phyloP scores from a whole-genome alignment of 1,284 basidiomycete species.

The Grifola frondosa region DNA sequence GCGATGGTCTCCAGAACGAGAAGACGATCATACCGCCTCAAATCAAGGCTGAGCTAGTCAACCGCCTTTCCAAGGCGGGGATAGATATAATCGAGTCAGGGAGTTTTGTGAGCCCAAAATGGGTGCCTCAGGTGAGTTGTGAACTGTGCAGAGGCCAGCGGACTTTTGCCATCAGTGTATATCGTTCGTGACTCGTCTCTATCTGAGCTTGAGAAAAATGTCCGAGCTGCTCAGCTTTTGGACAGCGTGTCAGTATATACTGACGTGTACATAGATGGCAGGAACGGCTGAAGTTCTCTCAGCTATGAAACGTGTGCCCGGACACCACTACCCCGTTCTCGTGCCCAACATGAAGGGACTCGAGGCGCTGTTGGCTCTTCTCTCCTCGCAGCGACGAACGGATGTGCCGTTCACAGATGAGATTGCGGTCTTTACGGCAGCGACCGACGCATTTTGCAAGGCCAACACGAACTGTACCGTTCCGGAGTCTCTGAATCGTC shows the following conservation, averaged over 20 bases:
- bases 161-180: no score
- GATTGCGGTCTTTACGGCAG: slow-evolving; percentile 88
- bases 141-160: neutral
- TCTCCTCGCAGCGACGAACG: slow-evolving; percentile 38
- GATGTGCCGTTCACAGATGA: slow-evolving; percentile 65
- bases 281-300: slow-evolving; percentile 75
- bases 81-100: slow-evolving; percentile 81
- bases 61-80: slow-evolving; percentile 72
- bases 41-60: slow-evolving; percentile 82
- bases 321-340: slow-evolving; percentile 78
- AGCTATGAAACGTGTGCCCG: slow-evolving; percentile 50
- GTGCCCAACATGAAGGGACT: slow-evolving; percentile 85
- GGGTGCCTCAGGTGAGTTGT: slow-evolving; percentile 82
- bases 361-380: slow-evolving; percentile 59
- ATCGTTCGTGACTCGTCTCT: no score
- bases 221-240: neutral
- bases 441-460: slow-evolving; percentile 82
- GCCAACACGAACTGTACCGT: slow-evolving; percentile 86
- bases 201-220: neutral
- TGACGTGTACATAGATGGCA: slow-evolving; percentile 64
- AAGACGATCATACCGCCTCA: slow-evolving; percentile 70
- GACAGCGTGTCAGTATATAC: no score
- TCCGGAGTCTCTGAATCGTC: slow-evolving; percentile 66
- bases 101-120: slow-evolving; percentile 90
- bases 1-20: slow-evolving; percentile 95